phyloP scores from a whole-genome alignment of 1,284 basidiomycete genomes.

The Ganoderma lingzhi region DNA sequence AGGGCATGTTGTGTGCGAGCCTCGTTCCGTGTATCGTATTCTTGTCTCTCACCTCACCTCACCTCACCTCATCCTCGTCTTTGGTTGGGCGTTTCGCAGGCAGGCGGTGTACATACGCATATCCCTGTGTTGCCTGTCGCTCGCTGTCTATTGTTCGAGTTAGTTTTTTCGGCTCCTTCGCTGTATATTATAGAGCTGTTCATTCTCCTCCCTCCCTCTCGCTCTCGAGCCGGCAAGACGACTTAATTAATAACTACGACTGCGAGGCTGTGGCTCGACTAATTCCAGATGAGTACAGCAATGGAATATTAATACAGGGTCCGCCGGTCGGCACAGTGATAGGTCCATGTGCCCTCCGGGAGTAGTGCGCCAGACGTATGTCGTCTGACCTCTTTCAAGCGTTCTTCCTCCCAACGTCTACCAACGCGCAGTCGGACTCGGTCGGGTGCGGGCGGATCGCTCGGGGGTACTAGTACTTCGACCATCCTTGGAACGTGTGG shows the following conservation, averaged over 20 bases:
- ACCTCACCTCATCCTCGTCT: neutral
- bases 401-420: neutral
- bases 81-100: neutral
- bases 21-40: slow-evolving; percentile 8
- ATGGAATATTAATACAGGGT: too few species aligned
- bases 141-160: neutral
- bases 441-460: neutral
- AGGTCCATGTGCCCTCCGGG: neutral
- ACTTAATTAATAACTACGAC: too few species aligned
- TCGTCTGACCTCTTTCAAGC: neutral
- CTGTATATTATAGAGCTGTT: neutral
- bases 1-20: slow-evolving; percentile 4
- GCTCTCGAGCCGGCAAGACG: neutral
- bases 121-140: slow-evolving; percentile 1
- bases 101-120: neutral
- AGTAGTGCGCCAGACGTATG: neutral
- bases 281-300: neutral
- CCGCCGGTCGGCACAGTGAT: neutral
- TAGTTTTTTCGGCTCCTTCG: neutral
- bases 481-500: neutral
- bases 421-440: neutral
- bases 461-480: neutral
- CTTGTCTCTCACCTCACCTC: neutral
- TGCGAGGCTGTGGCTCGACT: neutral
- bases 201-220: neutral